Conservation (phyloP, 1,284 basidiomycete genomes). For the Leccinum glutinopallens region DNA sequence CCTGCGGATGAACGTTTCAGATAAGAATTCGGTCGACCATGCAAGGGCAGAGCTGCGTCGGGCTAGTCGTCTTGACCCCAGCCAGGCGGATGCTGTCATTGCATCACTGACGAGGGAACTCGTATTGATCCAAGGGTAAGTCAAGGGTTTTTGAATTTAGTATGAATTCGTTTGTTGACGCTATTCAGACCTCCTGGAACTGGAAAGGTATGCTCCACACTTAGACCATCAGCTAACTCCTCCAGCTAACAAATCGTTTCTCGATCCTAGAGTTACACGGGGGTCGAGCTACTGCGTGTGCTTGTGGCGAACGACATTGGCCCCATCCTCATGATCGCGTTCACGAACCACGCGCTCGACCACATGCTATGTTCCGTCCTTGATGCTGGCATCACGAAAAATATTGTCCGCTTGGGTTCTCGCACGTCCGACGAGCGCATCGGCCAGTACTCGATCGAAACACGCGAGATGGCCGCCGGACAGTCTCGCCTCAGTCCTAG, state of each 20-base stretch:
- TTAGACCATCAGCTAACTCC: not conserved
- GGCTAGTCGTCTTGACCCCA: constrained; percentile 58
- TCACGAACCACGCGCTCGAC: constrained; percentile 78
- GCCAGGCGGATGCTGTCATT: constrained; percentile 69
- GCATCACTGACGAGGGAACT: constrained; percentile 61
- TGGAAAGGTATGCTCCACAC: constrained; percentile 54
- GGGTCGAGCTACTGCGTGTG: constrained; percentile 64
- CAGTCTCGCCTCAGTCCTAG: constrained; percentile 44
- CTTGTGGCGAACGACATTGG: constrained; percentile 52
- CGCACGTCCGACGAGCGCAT: constrained; percentile 62
- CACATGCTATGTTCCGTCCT: constrained; percentile 65
- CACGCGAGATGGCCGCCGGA: constrained; percentile 48
- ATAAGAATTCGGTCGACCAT: constrained; percentile 28
- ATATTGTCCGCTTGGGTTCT: constrained; percentile 66
- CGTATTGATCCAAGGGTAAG: constrained; percentile 70
- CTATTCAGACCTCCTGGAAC: constrained; percentile 67
- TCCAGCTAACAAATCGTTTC: constrained; percentile 3
- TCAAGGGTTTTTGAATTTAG: constrained; percentile 1
- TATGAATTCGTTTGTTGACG: constrained; percentile 4
- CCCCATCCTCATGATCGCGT: constrained; percentile 69
- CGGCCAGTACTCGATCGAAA: constrained; percentile 57
- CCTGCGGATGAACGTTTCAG: constrained; percentile 23
- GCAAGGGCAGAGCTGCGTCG: constrained; percentile 45
- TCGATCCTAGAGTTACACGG: constrained; percentile 57
- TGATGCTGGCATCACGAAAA: constrained; percentile 59